phyloP scores from a whole-genome alignment of 768 basidiomycete species.

The Amyloporia xantha region DNA sequence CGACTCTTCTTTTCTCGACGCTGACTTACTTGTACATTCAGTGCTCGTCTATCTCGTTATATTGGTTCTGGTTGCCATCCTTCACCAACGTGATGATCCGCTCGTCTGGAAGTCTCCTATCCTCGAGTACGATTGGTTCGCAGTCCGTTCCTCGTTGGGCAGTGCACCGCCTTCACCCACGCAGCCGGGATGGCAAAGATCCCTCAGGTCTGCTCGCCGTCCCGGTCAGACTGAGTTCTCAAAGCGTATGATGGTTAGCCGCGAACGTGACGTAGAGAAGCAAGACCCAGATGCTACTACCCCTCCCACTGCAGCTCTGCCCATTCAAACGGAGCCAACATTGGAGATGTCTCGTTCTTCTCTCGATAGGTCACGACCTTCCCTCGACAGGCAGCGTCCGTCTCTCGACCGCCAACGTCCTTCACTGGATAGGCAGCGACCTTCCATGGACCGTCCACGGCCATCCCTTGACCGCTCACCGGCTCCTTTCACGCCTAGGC shows the following conservation, averaged over 20 bases:
- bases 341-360: background rate
- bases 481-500: background rate
- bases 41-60: conserved; percentile 54
- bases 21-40: conserved; percentile 20
- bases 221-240: conserved; percentile 26
- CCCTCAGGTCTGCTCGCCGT: conserved; percentile 35
- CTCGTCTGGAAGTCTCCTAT: conserved; percentile 47
- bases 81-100: conserved; percentile 37
- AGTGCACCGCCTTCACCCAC: conserved; percentile 32
- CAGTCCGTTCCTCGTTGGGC: conserved; percentile 22
- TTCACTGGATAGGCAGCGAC: background rate
- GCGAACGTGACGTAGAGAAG: conserved; percentile 5
- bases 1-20: background rate
- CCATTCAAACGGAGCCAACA: background rate
- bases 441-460: background rate
- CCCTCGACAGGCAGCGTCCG: background rate
- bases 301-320: background rate
- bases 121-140: conserved; percentile 34
- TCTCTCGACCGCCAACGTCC: background rate
- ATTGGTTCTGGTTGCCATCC: conserved; percentile 38
- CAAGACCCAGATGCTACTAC: background rate
- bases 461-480: background rate
- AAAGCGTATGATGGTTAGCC: background rate
- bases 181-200: conserved; percentile 29
- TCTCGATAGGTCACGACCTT: background rate